A percentile compares a stretch with the other conserved stretches of the same genome.
Evolutionary conservation across 2,329 filamentous ascomycete genomes (phyloP).

Genomic region (Beauveria sp.): DNA sequence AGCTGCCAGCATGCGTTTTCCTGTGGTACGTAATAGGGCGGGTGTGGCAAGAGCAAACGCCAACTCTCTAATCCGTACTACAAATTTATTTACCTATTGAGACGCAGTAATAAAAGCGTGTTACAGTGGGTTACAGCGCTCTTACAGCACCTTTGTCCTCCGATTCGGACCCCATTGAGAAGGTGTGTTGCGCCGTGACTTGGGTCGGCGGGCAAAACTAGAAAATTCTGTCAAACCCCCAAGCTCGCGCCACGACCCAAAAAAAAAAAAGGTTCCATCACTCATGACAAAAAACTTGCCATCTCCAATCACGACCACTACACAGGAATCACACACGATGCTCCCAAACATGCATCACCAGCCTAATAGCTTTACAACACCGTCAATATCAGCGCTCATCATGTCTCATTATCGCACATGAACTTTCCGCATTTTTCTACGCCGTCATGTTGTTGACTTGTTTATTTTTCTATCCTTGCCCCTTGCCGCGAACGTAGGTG

Average conservation of each 20-base stretch:
- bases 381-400: neutral
- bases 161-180: neutral
- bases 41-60: neutral
- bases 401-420: neutral
- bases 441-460: neutral
- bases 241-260: neutral
- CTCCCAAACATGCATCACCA: neutral
- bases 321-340: slow-evolving; percentile 9
- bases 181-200: neutral
- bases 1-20: neutral
- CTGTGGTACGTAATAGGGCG: neutral
- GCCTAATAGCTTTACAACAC: neutral
- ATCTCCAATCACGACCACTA: slow-evolving; percentile 1
- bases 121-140: neutral
- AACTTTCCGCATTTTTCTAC: slow-evolving; percentile 11
- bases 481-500: neutral
- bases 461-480: neutral
- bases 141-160: neutral
- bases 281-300: neutral
- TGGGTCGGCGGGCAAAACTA: neutral
- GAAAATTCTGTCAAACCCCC: neutral
- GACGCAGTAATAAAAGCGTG: no score
- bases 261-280: neutral
- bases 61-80: neutral
- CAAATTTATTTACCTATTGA: no score